phyloP scores from a whole-genome alignment of 1,284 basidiomycete species.

The Pyrrhoderma lamaoense region DNA sequence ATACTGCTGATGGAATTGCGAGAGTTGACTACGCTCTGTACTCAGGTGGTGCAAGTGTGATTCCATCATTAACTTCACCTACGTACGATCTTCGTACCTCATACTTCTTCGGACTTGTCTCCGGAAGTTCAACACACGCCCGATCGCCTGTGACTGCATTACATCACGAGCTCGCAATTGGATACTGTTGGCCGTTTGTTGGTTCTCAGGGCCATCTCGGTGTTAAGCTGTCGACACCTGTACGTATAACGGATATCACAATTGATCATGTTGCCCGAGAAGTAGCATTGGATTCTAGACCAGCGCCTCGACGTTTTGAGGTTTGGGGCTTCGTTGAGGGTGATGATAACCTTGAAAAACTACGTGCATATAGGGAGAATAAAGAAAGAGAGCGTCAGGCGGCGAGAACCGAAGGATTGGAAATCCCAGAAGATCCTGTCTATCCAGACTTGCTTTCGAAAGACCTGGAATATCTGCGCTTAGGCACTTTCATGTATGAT shows the following conservation, averaged over 20 bases:
- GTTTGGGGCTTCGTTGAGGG: constrained; percentile 86
- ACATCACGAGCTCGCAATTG: constrained; percentile 73
- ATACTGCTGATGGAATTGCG: constrained; percentile 67
- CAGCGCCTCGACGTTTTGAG: constrained; percentile 82
- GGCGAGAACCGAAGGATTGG: constrained; percentile 31
- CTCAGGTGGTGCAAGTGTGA: constrained; percentile 73
- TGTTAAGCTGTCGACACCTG: constrained; percentile 65
- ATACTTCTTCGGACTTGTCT: constrained; percentile 45
- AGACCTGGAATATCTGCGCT: constrained; percentile 53
- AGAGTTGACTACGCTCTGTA: constrained; percentile 82
- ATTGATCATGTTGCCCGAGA: constrained; percentile 84
- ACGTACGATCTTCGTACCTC: constrained; percentile 62
- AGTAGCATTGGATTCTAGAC: constrained; percentile 68
- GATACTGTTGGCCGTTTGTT: constrained; percentile 90
- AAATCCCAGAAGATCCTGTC: constrained; percentile 30
- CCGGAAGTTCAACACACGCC: constrained; percentile 61
- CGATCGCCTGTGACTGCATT: constrained; percentile 79
- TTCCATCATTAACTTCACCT: constrained; percentile 75
- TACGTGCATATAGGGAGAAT: constrained; percentile 42
- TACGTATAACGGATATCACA: constrained; percentile 69
- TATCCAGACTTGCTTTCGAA: constrained; percentile 50
- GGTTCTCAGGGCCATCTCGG: constrained; percentile 77
- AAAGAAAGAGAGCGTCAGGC: constrained; percentile 29
- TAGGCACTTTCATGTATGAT: constrained; percentile 80
- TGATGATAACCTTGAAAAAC: constrained; percentile 56